Evolutionary conservation across 176 grass and related monocot genomes (phyloP).

Genomic region (Calamus simplicifolius): DNA sequence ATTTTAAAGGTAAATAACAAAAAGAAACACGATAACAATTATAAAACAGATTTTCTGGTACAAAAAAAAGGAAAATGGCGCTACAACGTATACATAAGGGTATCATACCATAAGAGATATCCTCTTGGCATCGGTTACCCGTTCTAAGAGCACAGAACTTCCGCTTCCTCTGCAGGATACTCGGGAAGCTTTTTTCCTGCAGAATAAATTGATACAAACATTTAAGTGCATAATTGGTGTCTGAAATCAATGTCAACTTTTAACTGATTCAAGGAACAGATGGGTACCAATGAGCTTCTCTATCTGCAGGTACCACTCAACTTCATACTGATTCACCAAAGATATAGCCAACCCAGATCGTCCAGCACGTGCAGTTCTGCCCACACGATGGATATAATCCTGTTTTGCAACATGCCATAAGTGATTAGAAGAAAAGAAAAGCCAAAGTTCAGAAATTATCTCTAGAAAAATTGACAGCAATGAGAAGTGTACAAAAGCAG

Average conservation of each 20-base stretch:
- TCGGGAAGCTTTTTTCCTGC: conserved; percentile 46
- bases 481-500: too few species aligned
- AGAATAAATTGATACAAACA: conserved; percentile 2
- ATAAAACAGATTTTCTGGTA: neutral
- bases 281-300: conserved; percentile 61
- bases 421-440: neutral
- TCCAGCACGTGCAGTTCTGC: conserved; percentile 91
- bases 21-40: neutral
- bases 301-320: conserved; percentile 65
- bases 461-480: too few species aligned
- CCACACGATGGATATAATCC: conserved; percentile 96
- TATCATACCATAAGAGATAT: conserved; percentile 48
- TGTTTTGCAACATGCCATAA: conserved; percentile 20
- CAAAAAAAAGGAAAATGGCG: neutral
- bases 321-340: conserved; percentile 91
- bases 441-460: too few species aligned
- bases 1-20: too few species aligned
- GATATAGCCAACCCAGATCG: conserved; percentile 72
- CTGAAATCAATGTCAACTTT: neutral
- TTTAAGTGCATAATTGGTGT: neutral
- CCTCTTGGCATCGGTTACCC: conserved; percentile 59
- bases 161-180: conserved; percentile 28
- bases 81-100: neutral
- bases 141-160: conserved; percentile 64
- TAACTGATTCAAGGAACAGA: neutral